A percentile compares a stretch with the other conserved stretches of the same genome.
phyloP scores from a whole-genome alignment of 306 rosid genomes.

The Vachellia collinsii region DNA sequence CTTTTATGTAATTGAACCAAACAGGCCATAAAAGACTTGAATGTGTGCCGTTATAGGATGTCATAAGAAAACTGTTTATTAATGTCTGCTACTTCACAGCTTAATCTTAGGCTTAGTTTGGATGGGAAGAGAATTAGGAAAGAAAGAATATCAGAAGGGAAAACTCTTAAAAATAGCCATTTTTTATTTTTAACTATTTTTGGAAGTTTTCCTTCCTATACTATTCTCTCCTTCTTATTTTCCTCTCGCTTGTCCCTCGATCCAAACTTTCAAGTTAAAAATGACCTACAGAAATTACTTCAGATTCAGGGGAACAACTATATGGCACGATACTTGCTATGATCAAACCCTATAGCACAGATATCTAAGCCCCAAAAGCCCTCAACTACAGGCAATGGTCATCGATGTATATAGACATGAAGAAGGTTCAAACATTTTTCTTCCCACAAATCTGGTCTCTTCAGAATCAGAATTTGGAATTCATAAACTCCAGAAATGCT shows the following conservation, averaged over 20 bases:
- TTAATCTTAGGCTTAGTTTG: background rate
- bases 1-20: too few species aligned
- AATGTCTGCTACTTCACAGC: background rate
- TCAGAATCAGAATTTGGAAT: background rate
- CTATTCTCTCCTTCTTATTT: too few species aligned
- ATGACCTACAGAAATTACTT: background rate
- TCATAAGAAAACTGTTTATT: background rate
- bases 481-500: constrained; percentile 4
- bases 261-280: background rate
- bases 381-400: background rate
- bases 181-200: too few species aligned
- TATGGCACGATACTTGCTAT: background rate
- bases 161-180: too few species aligned
- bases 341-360: background rate
- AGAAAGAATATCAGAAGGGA: too few species aligned
- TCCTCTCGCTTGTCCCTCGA: too few species aligned
- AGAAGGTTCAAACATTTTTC: background rate
- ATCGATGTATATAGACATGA: background rate
- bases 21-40: background rate
- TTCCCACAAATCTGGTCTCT: background rate
- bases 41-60: background rate
- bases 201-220: too few species aligned
- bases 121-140: too few species aligned
- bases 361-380: background rate
- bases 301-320: background rate